phyloP scores from a whole-genome alignment of 805 yeast genomes.

The Naumovozyma dairenensis region DNA sequence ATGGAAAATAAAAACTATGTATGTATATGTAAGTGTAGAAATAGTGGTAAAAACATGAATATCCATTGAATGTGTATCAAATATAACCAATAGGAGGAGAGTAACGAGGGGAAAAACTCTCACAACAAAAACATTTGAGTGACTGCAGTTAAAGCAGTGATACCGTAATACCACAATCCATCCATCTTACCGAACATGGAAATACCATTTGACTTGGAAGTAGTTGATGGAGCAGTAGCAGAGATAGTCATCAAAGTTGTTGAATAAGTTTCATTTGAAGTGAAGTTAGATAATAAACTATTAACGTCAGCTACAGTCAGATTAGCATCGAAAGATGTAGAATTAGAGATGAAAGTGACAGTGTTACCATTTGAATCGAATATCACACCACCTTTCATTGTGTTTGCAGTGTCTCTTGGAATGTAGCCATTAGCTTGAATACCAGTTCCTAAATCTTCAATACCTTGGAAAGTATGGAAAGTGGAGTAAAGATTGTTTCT shows the following conservation, averaged over 20 bases:
- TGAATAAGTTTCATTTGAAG: constrained; percentile 20
- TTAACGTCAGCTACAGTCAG: constrained; percentile 37
- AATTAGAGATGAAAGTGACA: constrained; percentile 49
- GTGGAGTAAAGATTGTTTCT: constrained; percentile 50
- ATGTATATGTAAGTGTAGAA: no score
- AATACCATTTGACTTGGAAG: constrained; percentile 17
- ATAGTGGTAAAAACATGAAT: not conserved
- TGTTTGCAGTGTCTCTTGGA: constrained; percentile 38
- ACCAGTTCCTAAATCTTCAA: constrained; percentile 52
- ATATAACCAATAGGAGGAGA: no score
- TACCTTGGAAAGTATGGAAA: constrained; percentile 62
- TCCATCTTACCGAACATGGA: constrained; percentile 9
- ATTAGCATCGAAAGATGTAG: constrained; percentile 39
- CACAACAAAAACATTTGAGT: constrained; percentile 7
- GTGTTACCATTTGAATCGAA: constrained; percentile 54
- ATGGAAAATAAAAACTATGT: no score
- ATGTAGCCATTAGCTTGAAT: constrained; percentile 46
- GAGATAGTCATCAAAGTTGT: constrained; percentile 28
- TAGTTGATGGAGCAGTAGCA: constrained; percentile 30
- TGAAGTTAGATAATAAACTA: constrained; percentile 35
- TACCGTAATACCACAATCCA: constrained; percentile 22
- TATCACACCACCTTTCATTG: constrained; percentile 64
- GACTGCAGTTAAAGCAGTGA: constrained; percentile 17
- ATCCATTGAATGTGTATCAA: not conserved
- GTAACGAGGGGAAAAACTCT: no score